phyloP scores from a whole-genome alignment of 441 rosid species.

The Pelargonium exstipulatum region DNA sequence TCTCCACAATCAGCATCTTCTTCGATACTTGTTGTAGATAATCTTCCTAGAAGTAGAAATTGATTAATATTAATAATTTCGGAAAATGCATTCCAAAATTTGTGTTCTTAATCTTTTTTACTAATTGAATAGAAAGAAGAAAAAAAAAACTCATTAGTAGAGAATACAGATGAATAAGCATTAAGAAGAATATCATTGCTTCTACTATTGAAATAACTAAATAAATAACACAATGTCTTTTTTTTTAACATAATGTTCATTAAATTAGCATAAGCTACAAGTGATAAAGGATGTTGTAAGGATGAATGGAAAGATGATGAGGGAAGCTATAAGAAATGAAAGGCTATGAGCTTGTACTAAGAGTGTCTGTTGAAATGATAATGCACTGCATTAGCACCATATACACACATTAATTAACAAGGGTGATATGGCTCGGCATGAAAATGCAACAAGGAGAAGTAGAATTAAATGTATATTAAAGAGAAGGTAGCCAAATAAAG shows the following conservation, averaged over 20 bases:
- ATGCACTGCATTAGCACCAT: not conserved
- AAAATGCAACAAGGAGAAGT: not conserved
- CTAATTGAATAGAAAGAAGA: not conserved
- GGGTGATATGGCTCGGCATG: not conserved
- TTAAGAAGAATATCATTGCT: not conserved
- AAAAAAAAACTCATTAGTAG: not conserved
- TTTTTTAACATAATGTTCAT: not conserved
- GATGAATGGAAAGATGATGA: not conserved
- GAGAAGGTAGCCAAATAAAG: not conserved
- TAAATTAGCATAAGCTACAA: not conserved
- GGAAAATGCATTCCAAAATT: not conserved
- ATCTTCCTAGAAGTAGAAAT: constrained; percentile 1
- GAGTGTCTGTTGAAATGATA: not conserved
- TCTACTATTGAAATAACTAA: not conserved
- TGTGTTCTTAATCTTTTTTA: not conserved
- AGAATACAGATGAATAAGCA: not conserved
- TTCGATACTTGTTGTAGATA: constrained; percentile 1
- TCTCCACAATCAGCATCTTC: not conserved
- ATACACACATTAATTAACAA: not conserved
- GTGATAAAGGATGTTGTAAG: not conserved
- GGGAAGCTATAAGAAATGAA: not conserved
- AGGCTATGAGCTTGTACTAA: not conserved
- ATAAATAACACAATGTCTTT: not conserved
- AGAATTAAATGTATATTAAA: not conserved
- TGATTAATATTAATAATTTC: not conserved